These are phyloP conservation scores for Oryza nivara DNA, from an alignment of 176 grass and related monocot genomes.

Conservation along the genomic window DNA sequence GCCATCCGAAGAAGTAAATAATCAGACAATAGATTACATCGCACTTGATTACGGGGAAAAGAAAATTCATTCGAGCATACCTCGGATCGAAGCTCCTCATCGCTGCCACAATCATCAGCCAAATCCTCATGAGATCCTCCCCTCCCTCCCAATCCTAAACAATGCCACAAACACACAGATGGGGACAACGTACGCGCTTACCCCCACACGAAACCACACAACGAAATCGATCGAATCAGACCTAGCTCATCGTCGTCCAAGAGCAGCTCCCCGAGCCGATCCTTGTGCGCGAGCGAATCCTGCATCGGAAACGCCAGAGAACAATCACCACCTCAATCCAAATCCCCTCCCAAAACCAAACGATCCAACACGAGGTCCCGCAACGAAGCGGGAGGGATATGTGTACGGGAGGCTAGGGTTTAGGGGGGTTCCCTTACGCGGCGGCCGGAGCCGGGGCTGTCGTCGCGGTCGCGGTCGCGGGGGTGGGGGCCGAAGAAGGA, in stretches of 20 bases:
- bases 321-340: not conserved
- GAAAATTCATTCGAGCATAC: conserved; percentile 23
- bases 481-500: conserved; percentile 49
- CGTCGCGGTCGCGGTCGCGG: conserved; percentile 7
- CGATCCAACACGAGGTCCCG: not conserved
- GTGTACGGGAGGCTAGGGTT: not conserved
- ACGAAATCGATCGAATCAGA: not conserved
- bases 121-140: not conserved
- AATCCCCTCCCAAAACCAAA: too few species aligned
- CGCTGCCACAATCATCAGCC: not conserved
- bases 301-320: not conserved
- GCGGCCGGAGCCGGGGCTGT: not conserved
- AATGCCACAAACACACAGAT: not conserved
- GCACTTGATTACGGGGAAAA: not conserved
- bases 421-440: conserved; percentile 12
- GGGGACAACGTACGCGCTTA: not conserved
- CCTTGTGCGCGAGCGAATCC: conserved; percentile 35
- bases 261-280: conserved; percentile 25
- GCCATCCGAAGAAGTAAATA: not conserved
- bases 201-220: not conserved
- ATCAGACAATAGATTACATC: not conserved
- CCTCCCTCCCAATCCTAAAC: not conserved
- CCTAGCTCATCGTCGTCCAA: conserved; percentile 43
- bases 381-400: not conserved
- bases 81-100: conserved; percentile 48